Conservation (phyloP, 352 stramenopile species). For the Phytophthora pluvialis region DNA sequence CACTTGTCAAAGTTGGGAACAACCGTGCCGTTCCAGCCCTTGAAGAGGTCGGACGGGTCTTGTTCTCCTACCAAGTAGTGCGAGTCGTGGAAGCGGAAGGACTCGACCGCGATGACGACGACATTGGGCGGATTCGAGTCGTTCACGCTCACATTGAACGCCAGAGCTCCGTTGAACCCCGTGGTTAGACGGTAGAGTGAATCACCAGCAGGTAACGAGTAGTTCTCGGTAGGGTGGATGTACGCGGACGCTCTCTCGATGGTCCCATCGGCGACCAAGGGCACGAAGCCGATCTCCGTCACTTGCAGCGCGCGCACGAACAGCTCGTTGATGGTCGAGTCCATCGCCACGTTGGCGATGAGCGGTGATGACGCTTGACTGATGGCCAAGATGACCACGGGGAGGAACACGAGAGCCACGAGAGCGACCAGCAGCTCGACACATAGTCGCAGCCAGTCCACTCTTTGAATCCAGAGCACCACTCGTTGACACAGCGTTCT, state of each 20-base stretch:
- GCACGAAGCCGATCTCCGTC: slow-evolving; percentile 30
- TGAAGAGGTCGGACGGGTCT: slow-evolving; percentile 45
- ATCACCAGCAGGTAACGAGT: slow-evolving; percentile 42
- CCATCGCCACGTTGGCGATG: slow-evolving; percentile 44
- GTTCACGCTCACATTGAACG: slow-evolving; percentile 51
- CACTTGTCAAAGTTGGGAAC: slow-evolving; percentile 60
- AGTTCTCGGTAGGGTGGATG: slow-evolving; percentile 32
- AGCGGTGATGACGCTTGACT: slow-evolving; percentile 25
- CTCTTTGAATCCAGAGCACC: slow-evolving; percentile 1
- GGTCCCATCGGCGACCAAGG: slow-evolving; percentile 30
- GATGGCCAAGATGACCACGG: slow-evolving; percentile 21
- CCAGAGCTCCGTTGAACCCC: slow-evolving; percentile 47
- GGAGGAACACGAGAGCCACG: slow-evolving; percentile 21
- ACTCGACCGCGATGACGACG: slow-evolving; percentile 57
- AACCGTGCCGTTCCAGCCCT: slow-evolving; percentile 37
- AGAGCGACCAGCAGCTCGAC: slow-evolving; percentile 20
- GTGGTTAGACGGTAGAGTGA: slow-evolving; percentile 49
- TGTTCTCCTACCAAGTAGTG: slow-evolving; percentile 53
- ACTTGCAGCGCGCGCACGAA: slow-evolving; percentile 30
- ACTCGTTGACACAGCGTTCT: not conserved
- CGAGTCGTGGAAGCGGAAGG: slow-evolving; percentile 62
- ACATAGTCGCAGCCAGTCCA: slow-evolving; percentile 19
- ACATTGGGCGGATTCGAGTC: slow-evolving; percentile 51
- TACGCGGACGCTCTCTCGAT: slow-evolving; percentile 26
- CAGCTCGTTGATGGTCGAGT: slow-evolving; percentile 50